Percentiles rank a stretch among this genome's conserved stretches.
These are phyloP conservation scores for Toxicodendron radicans DNA, from an alignment of 345 rosid genomes.

Conservation along the genomic window DNA sequence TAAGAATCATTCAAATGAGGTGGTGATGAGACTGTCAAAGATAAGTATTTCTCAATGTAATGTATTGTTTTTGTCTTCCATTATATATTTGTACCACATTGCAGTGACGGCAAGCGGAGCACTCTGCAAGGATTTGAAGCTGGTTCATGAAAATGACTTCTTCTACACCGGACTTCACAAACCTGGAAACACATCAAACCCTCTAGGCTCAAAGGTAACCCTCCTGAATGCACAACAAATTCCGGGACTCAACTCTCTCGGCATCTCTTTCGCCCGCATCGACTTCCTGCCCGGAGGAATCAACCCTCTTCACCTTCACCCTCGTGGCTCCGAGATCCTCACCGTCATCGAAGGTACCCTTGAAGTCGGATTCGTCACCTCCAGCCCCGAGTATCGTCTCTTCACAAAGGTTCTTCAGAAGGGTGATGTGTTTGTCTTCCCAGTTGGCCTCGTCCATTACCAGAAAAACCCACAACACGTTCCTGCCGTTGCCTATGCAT, in stretches of 20 bases:
- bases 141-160: constrained; percentile 12
- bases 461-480: neutral
- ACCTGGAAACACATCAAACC: constrained; percentile 11
- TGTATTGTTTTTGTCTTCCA: neutral
- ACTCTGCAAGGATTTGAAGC: constrained; percentile 15
- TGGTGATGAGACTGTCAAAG: no score
- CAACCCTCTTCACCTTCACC: constrained; percentile 13
- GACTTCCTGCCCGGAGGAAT: neutral
- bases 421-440: constrained; percentile 5
- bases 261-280: constrained; percentile 1
- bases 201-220: neutral
- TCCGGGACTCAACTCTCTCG: constrained; percentile 21
- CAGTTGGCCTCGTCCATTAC: neutral
- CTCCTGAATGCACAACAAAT: neutral
- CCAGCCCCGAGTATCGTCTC: neutral
- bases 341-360: constrained; percentile 7
- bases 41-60: no score
- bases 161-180: neutral
- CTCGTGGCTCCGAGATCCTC: constrained; percentile 7
- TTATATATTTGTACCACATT: neutral
- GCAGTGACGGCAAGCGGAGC: neutral
- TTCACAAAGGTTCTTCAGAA: neutral
- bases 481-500: neutral
- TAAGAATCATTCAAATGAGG: no score
- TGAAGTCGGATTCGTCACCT: neutral